Evolutionary conservation across 78 protist genomes (phyloP), one percentile per base, ranked within the genome.

Genomic region (Guillardia theta): DNA sequence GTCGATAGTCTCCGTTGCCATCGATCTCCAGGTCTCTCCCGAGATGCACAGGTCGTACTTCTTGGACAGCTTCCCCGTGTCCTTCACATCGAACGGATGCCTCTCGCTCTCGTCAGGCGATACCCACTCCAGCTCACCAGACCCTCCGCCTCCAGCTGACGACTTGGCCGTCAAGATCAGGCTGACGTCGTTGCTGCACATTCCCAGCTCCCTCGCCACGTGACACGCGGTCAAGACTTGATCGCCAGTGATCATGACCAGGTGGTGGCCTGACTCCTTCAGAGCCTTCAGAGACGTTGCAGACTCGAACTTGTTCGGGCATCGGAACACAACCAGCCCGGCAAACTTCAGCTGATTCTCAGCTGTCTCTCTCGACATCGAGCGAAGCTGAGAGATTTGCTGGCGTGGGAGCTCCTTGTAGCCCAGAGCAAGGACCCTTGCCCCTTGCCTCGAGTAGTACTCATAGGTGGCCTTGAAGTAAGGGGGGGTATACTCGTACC

Each of bases 191-290:
- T 43, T 1, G 83, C 45, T 33, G 83, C 83, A 70, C 33, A 70
- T 70, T 12, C 83, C 83, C 4, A 70, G 83, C 41, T 70, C 36
- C 45, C 90, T 37, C 6, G 90, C 90, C 53, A 99, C 99, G 44
- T 97, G 96, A 83, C 97, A 88, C 5, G 99, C 99, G 1, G 99
- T 99, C 39, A 96, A 95, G 24, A 88, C 19, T 92, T 94, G 94
- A 93, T 99, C 99, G 87, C 99, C 99, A 0, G 99, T 99, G 95
- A 99, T 97, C 99, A 99, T 99, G 18, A 97, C 94, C 18, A 54
- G 70, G 19, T 93, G 64, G 48, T 78, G 90, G 5, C 90, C 90
- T 3, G 90, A 78, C 24, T 78, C 90, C 9, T 44, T 64, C 43
- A 78, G 90, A 4, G 90, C 87, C 87, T 70, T 70, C 47, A 70